phyloP scores from a whole-genome alignment of 345 rosid species.

The Melaleuca alternifolia region DNA sequence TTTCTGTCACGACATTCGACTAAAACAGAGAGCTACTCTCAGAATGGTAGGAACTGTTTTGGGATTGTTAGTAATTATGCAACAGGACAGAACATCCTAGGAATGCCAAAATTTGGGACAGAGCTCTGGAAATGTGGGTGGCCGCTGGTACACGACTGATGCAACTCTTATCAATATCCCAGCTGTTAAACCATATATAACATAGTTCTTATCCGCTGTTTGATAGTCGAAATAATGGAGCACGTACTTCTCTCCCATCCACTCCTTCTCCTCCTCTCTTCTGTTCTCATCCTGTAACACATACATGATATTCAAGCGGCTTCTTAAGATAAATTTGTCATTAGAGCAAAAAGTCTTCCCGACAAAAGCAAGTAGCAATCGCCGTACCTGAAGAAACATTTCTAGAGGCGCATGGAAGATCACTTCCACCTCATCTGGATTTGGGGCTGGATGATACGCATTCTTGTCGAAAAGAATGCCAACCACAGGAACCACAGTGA shows the following conservation, averaged over 20 bases:
- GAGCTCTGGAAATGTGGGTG: conserved; percentile 52
- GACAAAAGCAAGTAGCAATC: not conserved
- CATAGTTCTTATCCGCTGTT: conserved; percentile 29
- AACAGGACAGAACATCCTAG: not conserved
- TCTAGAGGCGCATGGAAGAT: conserved; percentile 72
- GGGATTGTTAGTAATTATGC: not conserved
- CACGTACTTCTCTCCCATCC: conserved; percentile 56
- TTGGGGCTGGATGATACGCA: conserved; percentile 45
- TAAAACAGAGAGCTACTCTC: not conserved
- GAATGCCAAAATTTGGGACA: conserved; percentile 30
- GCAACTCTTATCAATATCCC: conserved; percentile 66
- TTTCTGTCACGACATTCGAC: not conserved
- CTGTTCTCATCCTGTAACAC: conserved; percentile 54
- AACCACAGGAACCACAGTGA: conserved; percentile 68
- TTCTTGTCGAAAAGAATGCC: conserved; percentile 41
- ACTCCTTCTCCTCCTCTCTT: conserved; percentile 53
- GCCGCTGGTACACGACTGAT: conserved; percentile 48
- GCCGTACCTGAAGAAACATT: conserved; percentile 66
- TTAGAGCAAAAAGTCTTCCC: not conserved
- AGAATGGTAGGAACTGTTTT: not conserved
- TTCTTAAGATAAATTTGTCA: not conserved
- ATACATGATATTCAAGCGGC: not conserved
- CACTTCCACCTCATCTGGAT: conserved; percentile 71
- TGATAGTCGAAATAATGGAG: conserved; percentile 57
- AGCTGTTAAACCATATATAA: conserved; percentile 76